phyloP scores from a whole-genome alignment of 2,329 filamentous ascomycete genomes.

The Trichoderma afroharzianum region DNA sequence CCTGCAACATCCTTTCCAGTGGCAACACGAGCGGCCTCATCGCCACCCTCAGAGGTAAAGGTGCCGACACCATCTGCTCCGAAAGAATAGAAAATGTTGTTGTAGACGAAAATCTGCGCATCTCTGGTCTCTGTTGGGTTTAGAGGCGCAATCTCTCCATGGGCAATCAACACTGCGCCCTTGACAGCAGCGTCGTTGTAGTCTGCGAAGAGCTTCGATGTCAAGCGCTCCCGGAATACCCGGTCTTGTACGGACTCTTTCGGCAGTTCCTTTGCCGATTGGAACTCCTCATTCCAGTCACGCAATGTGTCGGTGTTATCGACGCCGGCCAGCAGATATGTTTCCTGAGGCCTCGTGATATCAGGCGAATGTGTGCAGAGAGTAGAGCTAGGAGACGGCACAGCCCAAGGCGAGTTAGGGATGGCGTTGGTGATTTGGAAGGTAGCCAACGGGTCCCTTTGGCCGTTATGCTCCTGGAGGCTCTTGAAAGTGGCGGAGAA shows the following conservation, averaged over 20 bases:
- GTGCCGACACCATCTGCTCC: constrained; percentile 96
- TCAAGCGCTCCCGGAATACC: constrained; percentile 89
- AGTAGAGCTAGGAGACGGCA: constrained; percentile 63
- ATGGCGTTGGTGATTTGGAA: constrained; percentile 96
- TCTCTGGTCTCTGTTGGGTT: constrained; percentile 92
- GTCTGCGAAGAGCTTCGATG: constrained; percentile 94
- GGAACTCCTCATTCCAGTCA: constrained; percentile 99
- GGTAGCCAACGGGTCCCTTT: constrained; percentile 81
- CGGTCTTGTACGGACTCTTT: constrained; percentile 92
- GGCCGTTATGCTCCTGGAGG: constrained; percentile 79
- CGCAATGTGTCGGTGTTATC: constrained; percentile 92
- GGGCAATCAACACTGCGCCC: constrained; percentile 86
- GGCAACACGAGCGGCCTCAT: constrained; percentile 91
- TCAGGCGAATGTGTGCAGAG: constrained; percentile 74
- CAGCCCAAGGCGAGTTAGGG: constrained; percentile 87
- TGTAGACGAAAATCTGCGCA: constrained; percentile 98
- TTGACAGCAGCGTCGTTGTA: constrained; percentile 94
- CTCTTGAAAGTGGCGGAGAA: constrained; percentile 73
- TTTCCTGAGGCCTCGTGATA: constrained; percentile 86
- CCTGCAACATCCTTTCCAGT: constrained; percentile 95
- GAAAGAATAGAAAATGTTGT: constrained; percentile 99
- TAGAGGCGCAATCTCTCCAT: constrained; percentile 86
- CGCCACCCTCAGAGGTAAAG: constrained; percentile 92
- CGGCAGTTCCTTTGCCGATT: constrained; percentile 90
- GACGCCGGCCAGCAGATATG: constrained; percentile 81